Conservation (phyloP, 208 protist genomes). For the Borovskyia barvae region DNA sequence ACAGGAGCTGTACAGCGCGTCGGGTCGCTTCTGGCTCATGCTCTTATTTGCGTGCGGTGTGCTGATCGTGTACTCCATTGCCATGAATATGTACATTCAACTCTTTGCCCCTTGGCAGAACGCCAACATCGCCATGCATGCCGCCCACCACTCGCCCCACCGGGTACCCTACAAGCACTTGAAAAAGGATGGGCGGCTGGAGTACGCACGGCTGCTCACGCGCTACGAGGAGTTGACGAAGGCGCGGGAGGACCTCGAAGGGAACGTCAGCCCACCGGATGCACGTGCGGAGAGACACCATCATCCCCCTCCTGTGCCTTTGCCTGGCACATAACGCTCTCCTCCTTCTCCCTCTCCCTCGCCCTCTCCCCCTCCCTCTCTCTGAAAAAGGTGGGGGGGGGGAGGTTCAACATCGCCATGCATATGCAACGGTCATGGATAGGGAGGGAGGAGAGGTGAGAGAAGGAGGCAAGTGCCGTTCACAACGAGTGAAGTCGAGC, state of each 20-base stretch:
- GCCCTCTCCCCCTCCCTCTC: no score
- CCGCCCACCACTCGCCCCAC: slow-evolving; percentile 40
- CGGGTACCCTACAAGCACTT: slow-evolving; percentile 30
- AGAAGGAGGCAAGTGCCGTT: no score
- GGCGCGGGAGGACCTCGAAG: slow-evolving; percentile 9
- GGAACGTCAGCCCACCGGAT: no score
- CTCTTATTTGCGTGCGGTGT: slow-evolving; percentile 51
- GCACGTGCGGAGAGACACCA: no score
- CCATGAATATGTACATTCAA: slow-evolving; percentile 59
- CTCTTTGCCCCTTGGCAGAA: slow-evolving; percentile 64
- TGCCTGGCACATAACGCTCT: background rate
- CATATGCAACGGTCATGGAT: no score
- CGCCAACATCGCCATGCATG: slow-evolving; percentile 47
- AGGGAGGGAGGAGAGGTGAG: no score
- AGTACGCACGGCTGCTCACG: slow-evolving; percentile 24
- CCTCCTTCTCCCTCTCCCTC: no score
- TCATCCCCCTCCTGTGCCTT: background rate
- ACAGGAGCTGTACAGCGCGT: slow-evolving; percentile 40
- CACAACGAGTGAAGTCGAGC: no score
- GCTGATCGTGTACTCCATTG: slow-evolving; percentile 49
- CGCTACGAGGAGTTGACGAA: slow-evolving; percentile 14
- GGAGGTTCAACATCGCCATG: no score
- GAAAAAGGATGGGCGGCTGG: slow-evolving; percentile 19
- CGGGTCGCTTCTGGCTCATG: slow-evolving; percentile 56
- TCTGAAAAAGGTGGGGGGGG: no score